Evolutionary conservation across 23 red algal genomes (phyloP).

Genomic region (Agarophyton chilense): DNA sequence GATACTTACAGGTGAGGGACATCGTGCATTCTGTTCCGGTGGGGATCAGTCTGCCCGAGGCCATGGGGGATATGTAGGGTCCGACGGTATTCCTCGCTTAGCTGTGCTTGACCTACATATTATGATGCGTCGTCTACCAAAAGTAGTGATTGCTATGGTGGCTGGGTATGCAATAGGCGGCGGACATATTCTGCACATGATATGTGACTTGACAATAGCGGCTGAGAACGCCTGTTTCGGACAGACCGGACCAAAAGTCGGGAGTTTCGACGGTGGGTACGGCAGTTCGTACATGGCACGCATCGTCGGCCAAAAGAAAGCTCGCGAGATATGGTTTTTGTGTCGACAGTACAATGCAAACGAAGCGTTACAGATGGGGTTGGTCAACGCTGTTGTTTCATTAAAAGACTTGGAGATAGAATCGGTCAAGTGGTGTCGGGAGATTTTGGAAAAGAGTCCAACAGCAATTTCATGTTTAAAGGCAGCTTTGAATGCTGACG

Average conservation of each 20-base stretch:
- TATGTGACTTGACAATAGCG: constrained; percentile 91
- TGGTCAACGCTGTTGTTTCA: constrained; percentile 83
- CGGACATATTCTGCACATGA: constrained; percentile 91
- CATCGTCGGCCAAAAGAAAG: constrained; percentile 88
- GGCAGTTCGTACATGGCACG: constrained; percentile 79
- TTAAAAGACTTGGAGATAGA: constrained; percentile 68
- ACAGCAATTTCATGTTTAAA: constrained; percentile 90
- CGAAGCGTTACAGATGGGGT: constrained; percentile 75
- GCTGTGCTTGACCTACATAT: constrained; percentile 82
- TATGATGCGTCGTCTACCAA: constrained; percentile 84
- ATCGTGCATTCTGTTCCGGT: constrained; percentile 76
- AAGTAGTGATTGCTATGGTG: constrained; percentile 91
- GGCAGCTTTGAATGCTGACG: constrained; percentile 93
- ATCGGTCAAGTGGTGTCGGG: constrained; percentile 69
- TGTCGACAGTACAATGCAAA: constrained; percentile 78
- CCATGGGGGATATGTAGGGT: constrained; percentile 72
- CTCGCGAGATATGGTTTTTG: constrained; percentile 91
- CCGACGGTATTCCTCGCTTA: constrained; percentile 68
- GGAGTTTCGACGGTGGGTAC: constrained; percentile 91
- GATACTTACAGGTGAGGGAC: constrained; percentile 75
- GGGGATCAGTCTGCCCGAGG: constrained; percentile 78
- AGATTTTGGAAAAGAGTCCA: constrained; percentile 77
- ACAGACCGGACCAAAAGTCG: constrained; percentile 85
- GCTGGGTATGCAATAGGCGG: constrained; percentile 95
- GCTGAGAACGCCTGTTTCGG: constrained; percentile 92